A percentile compares a stretch with the other conserved stretches of the same genome.
phyloP scores from a whole-genome alignment of 2,329 filamentous ascomycete genomes.

The Ilyonectria sp. region DNA sequence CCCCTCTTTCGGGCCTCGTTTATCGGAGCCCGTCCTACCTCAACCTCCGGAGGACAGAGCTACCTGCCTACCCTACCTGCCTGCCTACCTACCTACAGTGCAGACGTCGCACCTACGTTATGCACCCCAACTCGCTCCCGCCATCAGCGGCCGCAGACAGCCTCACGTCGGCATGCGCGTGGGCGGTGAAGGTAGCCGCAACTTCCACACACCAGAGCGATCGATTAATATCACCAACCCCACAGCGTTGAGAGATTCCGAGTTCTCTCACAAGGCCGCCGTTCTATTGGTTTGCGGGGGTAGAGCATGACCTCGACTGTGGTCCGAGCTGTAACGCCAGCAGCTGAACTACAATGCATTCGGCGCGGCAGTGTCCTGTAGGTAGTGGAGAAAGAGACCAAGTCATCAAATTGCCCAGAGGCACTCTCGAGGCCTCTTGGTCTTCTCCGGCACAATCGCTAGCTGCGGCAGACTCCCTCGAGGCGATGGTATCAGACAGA shows the following conservation, averaged over 20 bases:
- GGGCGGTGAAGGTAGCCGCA: constrained; percentile 20
- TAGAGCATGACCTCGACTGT: neutral
- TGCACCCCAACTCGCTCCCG: constrained; percentile 7
- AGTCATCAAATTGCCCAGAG: neutral
- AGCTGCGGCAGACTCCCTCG: neutral
- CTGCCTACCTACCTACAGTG: no score
- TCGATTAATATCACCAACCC: constrained; percentile 1
- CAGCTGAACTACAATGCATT: neutral
- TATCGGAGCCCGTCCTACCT: no score
- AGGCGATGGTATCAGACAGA: neutral
- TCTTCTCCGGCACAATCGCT: neutral
- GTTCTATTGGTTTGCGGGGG: neutral
- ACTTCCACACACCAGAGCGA: neutral
- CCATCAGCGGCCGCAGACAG: constrained; percentile 3
- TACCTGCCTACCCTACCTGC: no score
- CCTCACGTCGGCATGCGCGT: constrained; percentile 14
- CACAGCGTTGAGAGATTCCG: neutral
- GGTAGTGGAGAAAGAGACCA: constrained; percentile 5
- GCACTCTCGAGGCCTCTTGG: no score
- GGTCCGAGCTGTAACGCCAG: neutral
- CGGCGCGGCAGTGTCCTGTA: neutral
- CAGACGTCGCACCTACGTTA: neutral
- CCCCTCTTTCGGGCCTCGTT: no score
- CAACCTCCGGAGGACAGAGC: no score
- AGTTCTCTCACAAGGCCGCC: neutral